phyloP scores from a whole-genome alignment of 495 filamentous ascomycete species.

The Aspergillus cristatus region DNA sequence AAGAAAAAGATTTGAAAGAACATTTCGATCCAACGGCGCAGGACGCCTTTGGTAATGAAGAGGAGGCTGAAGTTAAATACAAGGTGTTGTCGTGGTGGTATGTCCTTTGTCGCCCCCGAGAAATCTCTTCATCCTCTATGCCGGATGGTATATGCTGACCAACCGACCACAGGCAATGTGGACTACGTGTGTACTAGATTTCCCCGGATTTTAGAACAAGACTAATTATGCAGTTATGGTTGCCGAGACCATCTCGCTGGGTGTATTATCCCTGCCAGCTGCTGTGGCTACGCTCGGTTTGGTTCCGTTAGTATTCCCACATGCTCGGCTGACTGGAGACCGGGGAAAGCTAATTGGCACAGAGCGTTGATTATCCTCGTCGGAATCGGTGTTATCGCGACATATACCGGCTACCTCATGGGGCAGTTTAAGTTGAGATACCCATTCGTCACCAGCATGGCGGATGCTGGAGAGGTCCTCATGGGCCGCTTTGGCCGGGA shows the following conservation, averaged over 20 bases:
- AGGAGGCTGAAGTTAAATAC: conserved; percentile 31
- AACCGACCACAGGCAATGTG: conserved; percentile 8
- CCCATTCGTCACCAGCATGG: conserved; percentile 54
- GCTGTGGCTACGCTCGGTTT: conserved; percentile 50
- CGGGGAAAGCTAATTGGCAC: conserved; percentile 45
- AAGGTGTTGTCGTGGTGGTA: conserved; percentile 36
- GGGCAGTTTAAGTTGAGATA: conserved; percentile 58
- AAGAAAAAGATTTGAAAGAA: conserved; percentile 13
- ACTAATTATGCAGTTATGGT: conserved; percentile 33
- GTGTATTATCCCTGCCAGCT: conserved; percentile 46
- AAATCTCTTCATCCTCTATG: background rate
- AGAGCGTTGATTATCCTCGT: conserved; percentile 50
- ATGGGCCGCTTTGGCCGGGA: conserved; percentile 49
- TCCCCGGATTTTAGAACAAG: conserved; percentile 4
- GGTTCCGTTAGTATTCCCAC: conserved; percentile 18
- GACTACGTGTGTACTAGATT: conserved; percentile 5
- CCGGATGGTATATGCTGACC: background rate
- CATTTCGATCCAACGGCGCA: conserved; percentile 3
- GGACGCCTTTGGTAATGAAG: conserved; percentile 35
- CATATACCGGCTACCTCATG: conserved; percentile 60
- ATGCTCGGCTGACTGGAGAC: conserved; percentile 39
- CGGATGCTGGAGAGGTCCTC: conserved; percentile 53
- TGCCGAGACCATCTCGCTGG: conserved; percentile 54
- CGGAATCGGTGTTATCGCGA: conserved; percentile 49
- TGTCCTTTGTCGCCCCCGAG: conserved; percentile 4